Evolutionary conservation across 1,284 basidiomycete genomes (phyloP), one percentile per base, ranked within the genome.

Genomic region (Coriolopsis trogii): DNA sequence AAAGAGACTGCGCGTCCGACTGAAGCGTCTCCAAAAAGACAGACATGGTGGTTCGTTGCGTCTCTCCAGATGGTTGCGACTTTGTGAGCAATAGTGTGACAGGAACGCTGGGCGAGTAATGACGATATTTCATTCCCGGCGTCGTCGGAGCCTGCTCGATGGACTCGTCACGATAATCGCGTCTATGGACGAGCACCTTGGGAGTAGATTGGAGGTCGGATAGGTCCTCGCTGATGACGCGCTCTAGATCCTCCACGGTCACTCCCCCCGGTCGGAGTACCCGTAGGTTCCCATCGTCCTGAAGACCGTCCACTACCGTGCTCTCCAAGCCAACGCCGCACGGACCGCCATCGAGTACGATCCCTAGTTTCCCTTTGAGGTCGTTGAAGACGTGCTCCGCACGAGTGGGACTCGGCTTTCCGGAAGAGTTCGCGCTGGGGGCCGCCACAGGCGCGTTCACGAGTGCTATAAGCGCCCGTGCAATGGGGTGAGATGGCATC

Each of bases 71-170:
- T 34, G 76, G 74, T 25, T 63, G 47, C 16, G 77, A 70, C 49
- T 70, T 61, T 46, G 87, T 85, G 50, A 82, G 75, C 24, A 96
- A 72, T 6, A 97, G 77, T 23, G 82, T 84, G 18, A 95, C 89
- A 2, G 93, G 92, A 10, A 93, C 85, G 1, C 85, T 76, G 1
- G 96, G 96, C 23, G 95, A 91, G 69, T 99, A 99, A 73, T 99
- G 97, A 45, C 91, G 82, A 70, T 99, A 99, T 73, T 99, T 99
- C 95, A 98, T 98, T n/a, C 97, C 97, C 0, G 97, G 97, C 0
- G 97, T 99, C 1, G 93, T 95, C 2, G 96, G 96, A 1, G 86
- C 82, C 41, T 76, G 75, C 66, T 91, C 88, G 53, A 90, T 73
- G 18, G 68, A 70, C 39, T 80, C 75, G 60, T 90, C 88, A 28